These are phyloP conservation scores for Ustilago hordei DNA, from an alignment of 1,284 basidiomycete genomes.

Conservation along the genomic window DNA sequence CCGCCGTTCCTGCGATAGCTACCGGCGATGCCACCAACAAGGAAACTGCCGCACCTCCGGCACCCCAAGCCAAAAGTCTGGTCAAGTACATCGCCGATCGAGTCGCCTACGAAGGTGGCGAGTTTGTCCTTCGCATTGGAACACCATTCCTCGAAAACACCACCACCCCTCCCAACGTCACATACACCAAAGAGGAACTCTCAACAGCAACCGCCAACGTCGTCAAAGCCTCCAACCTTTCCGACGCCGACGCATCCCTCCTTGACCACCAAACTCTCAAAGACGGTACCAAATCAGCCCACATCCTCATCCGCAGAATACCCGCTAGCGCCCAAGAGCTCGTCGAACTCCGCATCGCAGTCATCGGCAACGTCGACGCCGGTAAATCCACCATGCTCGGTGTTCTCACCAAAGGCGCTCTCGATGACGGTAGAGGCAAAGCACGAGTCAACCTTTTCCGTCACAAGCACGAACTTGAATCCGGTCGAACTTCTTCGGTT, in stretches of 20 bases:
- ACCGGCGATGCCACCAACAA: neutral
- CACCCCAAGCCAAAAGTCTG: conserved; percentile 25
- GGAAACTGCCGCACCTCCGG: neutral
- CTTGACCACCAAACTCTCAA: conserved; percentile 38
- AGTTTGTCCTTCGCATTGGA: conserved; percentile 52
- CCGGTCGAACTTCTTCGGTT: conserved; percentile 91
- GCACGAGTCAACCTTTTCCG: conserved; percentile 92
- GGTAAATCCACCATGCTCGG: conserved; percentile 95
- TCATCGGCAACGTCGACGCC: conserved; percentile 86
- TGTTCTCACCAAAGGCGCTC: conserved; percentile 78
- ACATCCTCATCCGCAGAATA: conserved; percentile 54
- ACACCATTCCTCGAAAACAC: conserved; percentile 9
- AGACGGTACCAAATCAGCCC: conserved; percentile 35
- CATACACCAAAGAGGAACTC: conserved; percentile 47
- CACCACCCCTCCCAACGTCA: conserved; percentile 4
- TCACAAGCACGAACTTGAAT: conserved; percentile 98
- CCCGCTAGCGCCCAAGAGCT: conserved; percentile 68
- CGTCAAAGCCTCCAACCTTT: conserved; percentile 39
- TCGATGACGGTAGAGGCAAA: conserved; percentile 94
- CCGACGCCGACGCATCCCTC: conserved; percentile 46
- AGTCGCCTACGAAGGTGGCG: conserved; percentile 51
- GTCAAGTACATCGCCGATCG: conserved; percentile 49
- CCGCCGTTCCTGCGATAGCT: neutral
- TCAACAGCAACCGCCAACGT: conserved; percentile 47
- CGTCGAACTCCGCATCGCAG: conserved; percentile 88